phyloP scores from a whole-genome alignment of 257 asterid genomes.

The Solanum boliviense region DNA sequence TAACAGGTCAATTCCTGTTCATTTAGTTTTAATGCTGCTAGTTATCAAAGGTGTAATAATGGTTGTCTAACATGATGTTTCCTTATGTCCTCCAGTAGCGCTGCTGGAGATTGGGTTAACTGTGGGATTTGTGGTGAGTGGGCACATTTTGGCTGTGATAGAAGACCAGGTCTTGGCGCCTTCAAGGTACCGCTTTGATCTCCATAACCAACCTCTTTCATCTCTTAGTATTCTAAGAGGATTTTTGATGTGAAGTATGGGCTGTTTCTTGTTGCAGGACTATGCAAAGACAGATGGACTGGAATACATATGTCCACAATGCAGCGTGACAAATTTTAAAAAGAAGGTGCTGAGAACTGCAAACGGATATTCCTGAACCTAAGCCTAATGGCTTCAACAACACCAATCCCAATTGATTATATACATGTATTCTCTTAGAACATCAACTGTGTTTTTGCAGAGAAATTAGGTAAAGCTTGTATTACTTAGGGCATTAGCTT shows the following conservation, averaged over 20 bases:
- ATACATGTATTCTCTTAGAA: neutral
- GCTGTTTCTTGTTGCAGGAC: conserved; percentile 41
- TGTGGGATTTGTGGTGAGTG: conserved; percentile 98
- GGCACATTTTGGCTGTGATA: conserved; percentile 99
- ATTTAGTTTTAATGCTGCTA: neutral
- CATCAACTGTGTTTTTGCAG: neutral
- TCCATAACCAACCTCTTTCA: neutral
- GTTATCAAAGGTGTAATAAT: neutral
- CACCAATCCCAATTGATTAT: neutral
- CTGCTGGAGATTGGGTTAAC: conserved; percentile 99
- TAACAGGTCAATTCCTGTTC: conserved; percentile 49
- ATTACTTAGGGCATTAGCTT: neutral
- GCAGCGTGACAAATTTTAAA: conserved; percentile 78
- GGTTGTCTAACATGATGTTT: conserved; percentile 19
- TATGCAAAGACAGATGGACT: conserved; percentile 98
- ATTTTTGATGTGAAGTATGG: neutral
- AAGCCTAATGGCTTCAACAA: neutral
- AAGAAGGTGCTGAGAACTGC: conserved; percentile 62
- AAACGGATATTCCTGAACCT: conserved; percentile 56
- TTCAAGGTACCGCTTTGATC: conserved; percentile 49
- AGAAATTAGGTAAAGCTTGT: neutral
- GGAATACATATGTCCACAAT: conserved; percentile 97
- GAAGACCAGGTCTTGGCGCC: conserved; percentile 96
- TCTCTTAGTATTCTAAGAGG: neutral
- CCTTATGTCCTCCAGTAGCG: conserved; percentile 58